Conservation (phyloP, 1,284 basidiomycete species). For the Somion occarium region DNA sequence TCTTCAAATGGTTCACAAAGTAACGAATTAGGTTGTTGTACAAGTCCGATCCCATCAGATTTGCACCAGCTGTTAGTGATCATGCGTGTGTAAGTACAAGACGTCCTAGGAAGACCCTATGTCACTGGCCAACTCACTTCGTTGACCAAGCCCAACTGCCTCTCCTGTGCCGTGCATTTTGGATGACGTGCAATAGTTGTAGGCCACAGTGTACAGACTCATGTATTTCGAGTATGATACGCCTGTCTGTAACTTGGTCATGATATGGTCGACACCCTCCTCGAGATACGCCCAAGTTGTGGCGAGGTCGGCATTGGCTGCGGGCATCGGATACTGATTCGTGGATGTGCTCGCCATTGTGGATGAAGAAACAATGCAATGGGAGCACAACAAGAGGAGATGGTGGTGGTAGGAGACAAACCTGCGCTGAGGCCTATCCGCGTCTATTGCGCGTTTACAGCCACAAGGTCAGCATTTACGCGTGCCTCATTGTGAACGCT, state of each 20-base stretch:
- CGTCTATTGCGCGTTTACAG: constrained; percentile 3
- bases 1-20: constrained; percentile 76
- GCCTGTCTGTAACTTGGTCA: constrained; percentile 84
- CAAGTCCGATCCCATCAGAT: constrained; percentile 92
- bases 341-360: constrained; percentile 23
- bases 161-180: constrained; percentile 70
- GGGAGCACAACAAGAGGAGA: constrained; percentile 5
- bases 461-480: neutral
- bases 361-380: neutral
- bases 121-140: constrained; percentile 41
- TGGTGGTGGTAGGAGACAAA: constrained; percentile 16
- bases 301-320: constrained; percentile 64
- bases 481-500: neutral
- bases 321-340: constrained; percentile 45
- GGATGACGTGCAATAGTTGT: constrained; percentile 96
- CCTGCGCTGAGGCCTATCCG: neutral
- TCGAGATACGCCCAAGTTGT: constrained; percentile 90
- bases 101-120: neutral
- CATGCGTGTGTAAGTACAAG: constrained; percentile 16
- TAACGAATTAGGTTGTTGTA: constrained; percentile 88
- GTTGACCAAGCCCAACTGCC: constrained; percentile 42
- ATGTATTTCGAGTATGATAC: constrained; percentile 93
- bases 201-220: constrained; percentile 88
- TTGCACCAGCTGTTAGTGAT: constrained; percentile 70
- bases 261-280: constrained; percentile 90